These are phyloP conservation scores for Psilocybe cubensis DNA, from an alignment of 768 basidiomycete species.

Conservation along the genomic window DNA sequence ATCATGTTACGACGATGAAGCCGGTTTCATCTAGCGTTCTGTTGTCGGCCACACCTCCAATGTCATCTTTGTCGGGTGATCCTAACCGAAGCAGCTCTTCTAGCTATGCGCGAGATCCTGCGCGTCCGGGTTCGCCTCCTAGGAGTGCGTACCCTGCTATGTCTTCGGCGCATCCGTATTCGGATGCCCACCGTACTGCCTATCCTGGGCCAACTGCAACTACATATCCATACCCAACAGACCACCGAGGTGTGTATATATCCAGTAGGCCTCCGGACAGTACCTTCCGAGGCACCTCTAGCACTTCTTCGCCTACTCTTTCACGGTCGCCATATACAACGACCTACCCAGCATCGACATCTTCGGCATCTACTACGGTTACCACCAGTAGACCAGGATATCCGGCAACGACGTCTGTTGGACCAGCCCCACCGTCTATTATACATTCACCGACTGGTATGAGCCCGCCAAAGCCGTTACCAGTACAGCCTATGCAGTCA, in stretches of 20 bases:
- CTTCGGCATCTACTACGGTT: background rate
- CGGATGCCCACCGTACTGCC: constrained; percentile 2
- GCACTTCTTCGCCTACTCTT: background rate
- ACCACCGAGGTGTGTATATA: constrained; percentile 4
- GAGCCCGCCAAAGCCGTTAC: constrained; percentile 10
- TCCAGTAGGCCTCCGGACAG: constrained; percentile 4
- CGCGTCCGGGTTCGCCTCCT: background rate
- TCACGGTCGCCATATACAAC: background rate
- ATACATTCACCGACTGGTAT: constrained; percentile 19
- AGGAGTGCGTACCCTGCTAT: constrained; percentile 5
- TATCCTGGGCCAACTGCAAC: constrained; percentile 3
- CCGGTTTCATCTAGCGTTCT: background rate
- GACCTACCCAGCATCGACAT: background rate
- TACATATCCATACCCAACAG: constrained; percentile 4
- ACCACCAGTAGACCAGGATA: constrained; percentile 4
- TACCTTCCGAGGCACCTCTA: background rate
- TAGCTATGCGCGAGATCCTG: constrained; percentile 1
- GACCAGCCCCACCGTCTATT: constrained; percentile 13
- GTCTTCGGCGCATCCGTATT: background rate
- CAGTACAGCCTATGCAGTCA: constrained; percentile 16
- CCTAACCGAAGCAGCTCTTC: background rate
- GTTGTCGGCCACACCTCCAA: constrained; percentile 9
- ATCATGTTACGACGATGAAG: background rate
- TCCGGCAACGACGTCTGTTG: constrained; percentile 1
- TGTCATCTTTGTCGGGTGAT: constrained; percentile 24